Percentiles rank a stretch among this genome's conserved stretches.
Conservation (phyloP, 73 alveolate species). For the Tetrahymena elliotti region DNA sequence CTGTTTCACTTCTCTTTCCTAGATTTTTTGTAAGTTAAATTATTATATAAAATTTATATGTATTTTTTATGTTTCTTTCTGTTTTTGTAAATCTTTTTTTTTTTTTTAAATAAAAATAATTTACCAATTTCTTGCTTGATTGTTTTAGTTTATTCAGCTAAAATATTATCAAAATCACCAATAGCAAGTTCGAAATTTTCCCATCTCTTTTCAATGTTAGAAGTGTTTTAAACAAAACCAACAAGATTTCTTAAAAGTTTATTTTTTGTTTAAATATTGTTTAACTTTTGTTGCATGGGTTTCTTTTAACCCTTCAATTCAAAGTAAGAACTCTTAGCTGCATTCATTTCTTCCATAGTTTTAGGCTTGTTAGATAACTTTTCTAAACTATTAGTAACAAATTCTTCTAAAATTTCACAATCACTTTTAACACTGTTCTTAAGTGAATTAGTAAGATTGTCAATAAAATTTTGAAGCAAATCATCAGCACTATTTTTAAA, state of each 20-base stretch:
- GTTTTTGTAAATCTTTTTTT: too few species aligned
- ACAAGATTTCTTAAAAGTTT: constrained; percentile 75
- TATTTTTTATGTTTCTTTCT: neutral
- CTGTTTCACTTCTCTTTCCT: constrained; percentile 57
- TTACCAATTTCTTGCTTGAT: constrained; percentile 65
- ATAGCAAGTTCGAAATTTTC: constrained; percentile 88
- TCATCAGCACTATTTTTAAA: constrained; percentile 84
- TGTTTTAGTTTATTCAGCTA: constrained; percentile 86
- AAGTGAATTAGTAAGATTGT: constrained; percentile 74
- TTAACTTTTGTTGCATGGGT: constrained; percentile 69
- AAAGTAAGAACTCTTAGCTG: constrained; percentile 78
- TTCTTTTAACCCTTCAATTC: constrained; percentile 79
- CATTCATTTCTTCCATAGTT: constrained; percentile 88
- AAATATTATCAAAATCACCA: constrained; percentile 79
- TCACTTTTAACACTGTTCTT: constrained; percentile 77
- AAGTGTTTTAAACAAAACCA: constrained; percentile 83
- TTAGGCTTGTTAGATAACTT: constrained; percentile 84
- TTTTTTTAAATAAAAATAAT: neutral
- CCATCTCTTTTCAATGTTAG: constrained; percentile 77
- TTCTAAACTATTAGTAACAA: constrained; percentile 78
- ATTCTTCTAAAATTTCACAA: constrained; percentile 71
- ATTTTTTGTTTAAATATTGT: constrained; percentile 78
- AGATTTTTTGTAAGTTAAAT: neutral
- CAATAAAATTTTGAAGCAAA: constrained; percentile 86
- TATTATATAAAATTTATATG: neutral